A percentile compares a stretch with the other conserved stretches of the same genome.
These are phyloP conservation scores for Friedmanniomyces endolithicus DNA, from an alignment of 495 filamentous ascomycete species.

Conservation along the genomic window DNA sequence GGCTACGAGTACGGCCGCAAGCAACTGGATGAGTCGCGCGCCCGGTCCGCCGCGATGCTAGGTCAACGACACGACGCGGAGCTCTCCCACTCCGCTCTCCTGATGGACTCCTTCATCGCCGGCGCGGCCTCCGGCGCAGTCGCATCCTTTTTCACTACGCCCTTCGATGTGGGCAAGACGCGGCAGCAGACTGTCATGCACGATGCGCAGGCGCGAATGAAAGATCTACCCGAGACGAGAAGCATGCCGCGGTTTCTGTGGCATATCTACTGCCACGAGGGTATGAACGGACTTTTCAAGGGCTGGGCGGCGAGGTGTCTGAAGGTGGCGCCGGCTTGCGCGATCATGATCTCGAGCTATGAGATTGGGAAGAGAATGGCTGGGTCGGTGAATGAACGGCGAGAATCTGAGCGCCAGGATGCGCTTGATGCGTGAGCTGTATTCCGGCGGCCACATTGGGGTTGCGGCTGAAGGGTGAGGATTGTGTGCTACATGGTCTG, in stretches of 20 bases:
- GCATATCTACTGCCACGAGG: constrained; percentile 82
- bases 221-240: constrained; percentile 52
- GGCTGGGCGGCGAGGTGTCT: constrained; percentile 85
- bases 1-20: constrained; percentile 78
- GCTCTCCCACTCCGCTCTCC: constrained; percentile 51
- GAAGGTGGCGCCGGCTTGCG: constrained; percentile 91
- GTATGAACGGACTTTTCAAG: constrained; percentile 65
- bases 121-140: constrained; percentile 71
- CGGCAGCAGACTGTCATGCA: constrained; percentile 68
- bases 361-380: constrained; percentile 90
- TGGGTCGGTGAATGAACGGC: constrained; percentile 59
- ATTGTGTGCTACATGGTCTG: no score
- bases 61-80: constrained; percentile 2
- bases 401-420: neutral
- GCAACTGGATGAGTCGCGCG: constrained; percentile 49
- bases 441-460: no score
- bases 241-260: constrained; percentile 66
- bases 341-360: constrained; percentile 99
- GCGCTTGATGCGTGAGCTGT: neutral
- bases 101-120: constrained; percentile 77
- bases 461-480: no score
- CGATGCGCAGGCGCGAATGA: constrained; percentile 29
- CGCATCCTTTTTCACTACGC: constrained; percentile 82
- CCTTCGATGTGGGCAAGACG: constrained; percentile 96
- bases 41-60: constrained; percentile 26